phyloP scores from a whole-genome alignment of 148 eudicot genomes.

The Diospyros kaki region DNA sequence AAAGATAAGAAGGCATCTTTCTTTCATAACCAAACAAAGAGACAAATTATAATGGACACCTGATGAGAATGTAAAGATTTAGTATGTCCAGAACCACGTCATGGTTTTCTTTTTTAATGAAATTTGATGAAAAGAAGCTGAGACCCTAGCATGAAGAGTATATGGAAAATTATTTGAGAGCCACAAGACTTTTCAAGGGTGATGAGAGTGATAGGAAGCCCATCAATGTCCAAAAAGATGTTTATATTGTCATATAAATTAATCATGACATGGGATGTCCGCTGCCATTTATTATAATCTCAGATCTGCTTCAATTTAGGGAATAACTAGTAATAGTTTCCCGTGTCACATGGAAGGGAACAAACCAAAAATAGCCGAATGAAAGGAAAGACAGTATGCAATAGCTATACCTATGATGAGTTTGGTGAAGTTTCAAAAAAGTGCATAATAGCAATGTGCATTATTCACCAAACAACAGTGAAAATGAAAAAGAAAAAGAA shows the following conservation, averaged over 20 bases:
- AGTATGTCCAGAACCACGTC: neutral
- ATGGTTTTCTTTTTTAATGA: neutral
- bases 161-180: neutral
- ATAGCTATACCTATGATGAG: too few relatives aligned
- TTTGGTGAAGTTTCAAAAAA: neutral
- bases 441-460: neutral
- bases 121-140: neutral
- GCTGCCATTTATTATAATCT: too few relatives aligned
- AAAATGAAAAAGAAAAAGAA: constrained; percentile 14
- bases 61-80: neutral
- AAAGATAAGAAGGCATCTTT: too few relatives aligned
- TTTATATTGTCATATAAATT: constrained; percentile 3
- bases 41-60: constrained; percentile 12
- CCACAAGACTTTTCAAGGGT: neutral
- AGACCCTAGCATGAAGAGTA: constrained; percentile 16
- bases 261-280: neutral
- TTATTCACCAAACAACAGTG: constrained; percentile 1
- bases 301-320: too few relatives aligned
- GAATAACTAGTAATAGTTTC: too few relatives aligned
- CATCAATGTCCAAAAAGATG: neutral
- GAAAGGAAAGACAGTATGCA: too few relatives aligned
- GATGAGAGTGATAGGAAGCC: neutral
- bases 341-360: too few relatives aligned
- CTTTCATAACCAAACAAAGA: constrained; percentile 12
- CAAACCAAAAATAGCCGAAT: too few relatives aligned